Percentiles rank a stretch among this genome's conserved stretches.
phyloP scores from a whole-genome alignment of 2,329 filamentous ascomycete genomes.

The Teratosphaeria zuluensis region DNA sequence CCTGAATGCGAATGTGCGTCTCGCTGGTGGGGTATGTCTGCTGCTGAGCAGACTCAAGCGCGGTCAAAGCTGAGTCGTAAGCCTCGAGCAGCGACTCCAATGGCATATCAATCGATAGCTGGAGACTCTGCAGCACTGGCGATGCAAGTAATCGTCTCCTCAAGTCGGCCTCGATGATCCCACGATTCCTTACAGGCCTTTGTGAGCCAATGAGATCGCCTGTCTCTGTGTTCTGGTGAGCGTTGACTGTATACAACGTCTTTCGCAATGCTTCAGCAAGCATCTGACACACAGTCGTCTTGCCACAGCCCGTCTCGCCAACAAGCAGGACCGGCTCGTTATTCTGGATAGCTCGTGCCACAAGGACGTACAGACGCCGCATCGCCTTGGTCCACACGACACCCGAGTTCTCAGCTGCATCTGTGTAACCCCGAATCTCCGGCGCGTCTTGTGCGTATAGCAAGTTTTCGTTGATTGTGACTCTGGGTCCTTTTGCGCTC shows the following conservation, averaged over 20 bases:
- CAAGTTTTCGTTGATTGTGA: constrained; percentile 62
- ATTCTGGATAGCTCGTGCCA: constrained; percentile 76
- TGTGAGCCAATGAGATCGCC: constrained; percentile 95
- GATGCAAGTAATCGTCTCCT: constrained; percentile 48
- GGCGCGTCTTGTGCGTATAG: constrained; percentile 53
- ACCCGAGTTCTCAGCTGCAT: constrained; percentile 42
- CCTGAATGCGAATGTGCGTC: constrained; percentile 27
- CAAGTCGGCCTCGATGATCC: constrained; percentile 58
- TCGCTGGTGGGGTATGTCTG: constrained; percentile 6
- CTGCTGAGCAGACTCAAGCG: constrained; percentile 20
- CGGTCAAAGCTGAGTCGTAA: constrained; percentile 43
- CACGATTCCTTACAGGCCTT: constrained; percentile 77
- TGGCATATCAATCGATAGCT: constrained; percentile 17
- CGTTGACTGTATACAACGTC: constrained; percentile 81
- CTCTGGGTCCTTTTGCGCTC: constrained; percentile 47
- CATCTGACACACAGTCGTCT: constrained; percentile 92
- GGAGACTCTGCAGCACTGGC: constrained; percentile 15
- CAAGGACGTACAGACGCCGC: constrained; percentile 80
- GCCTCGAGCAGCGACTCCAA: constrained; percentile 48
- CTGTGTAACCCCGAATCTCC: constrained; percentile 27
- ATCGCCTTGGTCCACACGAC: constrained; percentile 96
- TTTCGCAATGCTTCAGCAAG: constrained; percentile 71
- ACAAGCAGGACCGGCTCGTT: constrained; percentile 91
- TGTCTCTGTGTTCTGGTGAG: constrained; percentile 96
- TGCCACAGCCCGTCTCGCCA: constrained; percentile 94